Percentiles rank a stretch among this genome's conserved stretches.
These are phyloP conservation scores for Fraxinus quadrangulata DNA, from an alignment of 257 asterid species.

Conservation along the genomic window DNA sequence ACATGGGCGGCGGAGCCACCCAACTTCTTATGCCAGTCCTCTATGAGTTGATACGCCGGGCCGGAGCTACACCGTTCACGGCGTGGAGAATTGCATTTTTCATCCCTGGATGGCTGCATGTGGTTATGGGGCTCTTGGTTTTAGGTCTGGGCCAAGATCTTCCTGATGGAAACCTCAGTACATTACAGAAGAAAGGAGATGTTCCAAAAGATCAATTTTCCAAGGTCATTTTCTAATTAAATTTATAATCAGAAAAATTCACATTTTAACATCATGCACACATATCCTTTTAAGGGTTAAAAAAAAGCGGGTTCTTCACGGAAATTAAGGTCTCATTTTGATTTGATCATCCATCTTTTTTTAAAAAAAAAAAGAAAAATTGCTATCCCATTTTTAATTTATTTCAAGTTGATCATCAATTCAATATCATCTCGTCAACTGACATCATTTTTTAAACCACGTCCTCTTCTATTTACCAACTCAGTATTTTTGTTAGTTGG, in stretches of 20 bases:
- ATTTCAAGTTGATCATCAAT: too few species aligned
- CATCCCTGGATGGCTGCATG: slow-evolving; percentile 58
- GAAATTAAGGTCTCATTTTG: too few species aligned
- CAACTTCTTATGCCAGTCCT: slow-evolving; percentile 66
- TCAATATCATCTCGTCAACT: too few species aligned
- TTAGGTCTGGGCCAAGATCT: slow-evolving; percentile 58
- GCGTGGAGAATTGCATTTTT: slow-evolving; percentile 66
- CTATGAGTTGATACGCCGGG: slow-evolving; percentile 35
- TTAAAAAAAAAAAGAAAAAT: too few species aligned
- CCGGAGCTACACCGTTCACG: slow-evolving; percentile 52
- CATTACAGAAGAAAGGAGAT: slow-evolving; percentile 47
- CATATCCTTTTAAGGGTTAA: too few species aligned
- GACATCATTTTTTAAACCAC: too few species aligned
- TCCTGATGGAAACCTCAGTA: slow-evolving; percentile 53
- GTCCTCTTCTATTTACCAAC: too few species aligned
- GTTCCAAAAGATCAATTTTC: slow-evolving; percentile 43
- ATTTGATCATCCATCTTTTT: background rate
- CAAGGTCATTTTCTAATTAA: slow-evolving; percentile 28
- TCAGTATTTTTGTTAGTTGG: too few species aligned
- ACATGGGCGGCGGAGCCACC: slow-evolving; percentile 67
- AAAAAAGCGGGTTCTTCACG: too few species aligned
- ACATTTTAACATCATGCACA: too few species aligned
- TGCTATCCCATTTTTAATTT: too few species aligned
- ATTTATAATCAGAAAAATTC: too few species aligned
- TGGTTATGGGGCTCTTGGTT: slow-evolving; percentile 48